Percentiles rank a stretch among this genome's conserved stretches.
Evolutionary conservation across 176 grass and related monocot genomes (phyloP).

Genomic region (Oryza rufipogon): DNA sequence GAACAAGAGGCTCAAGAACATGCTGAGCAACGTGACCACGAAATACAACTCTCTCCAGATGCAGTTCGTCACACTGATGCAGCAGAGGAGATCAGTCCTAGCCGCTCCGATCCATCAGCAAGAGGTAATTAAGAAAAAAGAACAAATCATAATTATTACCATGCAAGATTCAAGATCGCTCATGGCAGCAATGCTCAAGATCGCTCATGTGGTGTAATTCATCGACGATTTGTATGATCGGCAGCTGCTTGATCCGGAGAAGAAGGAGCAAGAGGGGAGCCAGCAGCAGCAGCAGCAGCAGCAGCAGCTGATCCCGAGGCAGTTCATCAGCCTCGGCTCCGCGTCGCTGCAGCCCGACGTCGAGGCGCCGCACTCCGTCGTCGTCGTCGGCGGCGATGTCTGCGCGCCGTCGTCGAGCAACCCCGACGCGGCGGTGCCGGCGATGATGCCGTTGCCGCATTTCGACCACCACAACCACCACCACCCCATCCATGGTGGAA

Average conservation of each 20-base stretch:
- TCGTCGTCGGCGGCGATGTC: background rate
- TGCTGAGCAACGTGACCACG: conserved; percentile 48
- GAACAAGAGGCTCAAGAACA: conserved; percentile 60
- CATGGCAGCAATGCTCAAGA: background rate
- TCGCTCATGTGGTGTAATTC: too few species aligned
- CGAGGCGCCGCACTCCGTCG: conserved; percentile 40
- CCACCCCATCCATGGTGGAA: conserved; percentile 27
- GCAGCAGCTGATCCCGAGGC: conserved; percentile 51
- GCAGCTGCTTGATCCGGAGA: conserved; percentile 29
- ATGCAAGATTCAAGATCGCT: background rate
- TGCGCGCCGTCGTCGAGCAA: conserved; percentile 42
- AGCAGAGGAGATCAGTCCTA: conserved; percentile 36
- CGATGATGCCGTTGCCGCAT: conserved; percentile 41
- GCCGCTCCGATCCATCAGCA: background rate
- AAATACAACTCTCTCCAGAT: conserved; percentile 60
- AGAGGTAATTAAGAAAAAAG: conserved; percentile 24
- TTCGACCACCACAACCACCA: conserved; percentile 32
- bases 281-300: background rate
- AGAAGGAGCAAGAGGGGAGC: conserved; percentile 33
- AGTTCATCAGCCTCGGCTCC: conserved; percentile 64
- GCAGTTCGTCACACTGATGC: conserved; percentile 55
- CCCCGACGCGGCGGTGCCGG: background rate
- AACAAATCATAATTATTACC: background rate
- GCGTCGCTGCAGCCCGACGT: conserved; percentile 6
- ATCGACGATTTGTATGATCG: background rate